phyloP scores from a whole-genome alignment of 192 early-diverging fungal species.

The Phycomyces blakesleeanus region DNA sequence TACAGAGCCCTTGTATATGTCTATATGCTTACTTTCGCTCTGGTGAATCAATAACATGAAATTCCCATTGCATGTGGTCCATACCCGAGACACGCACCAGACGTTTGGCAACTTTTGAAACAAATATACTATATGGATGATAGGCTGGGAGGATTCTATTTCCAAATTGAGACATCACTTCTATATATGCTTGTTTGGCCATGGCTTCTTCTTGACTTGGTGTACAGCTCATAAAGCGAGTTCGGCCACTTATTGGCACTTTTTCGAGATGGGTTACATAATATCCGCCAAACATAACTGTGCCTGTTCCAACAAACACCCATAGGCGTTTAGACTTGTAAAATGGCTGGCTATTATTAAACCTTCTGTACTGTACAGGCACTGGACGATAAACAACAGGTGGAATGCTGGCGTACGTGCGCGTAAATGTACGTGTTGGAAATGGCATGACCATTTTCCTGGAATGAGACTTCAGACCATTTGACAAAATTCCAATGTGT shows the following conservation, averaged over 20 bases:
- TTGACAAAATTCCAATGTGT: too few species aligned
- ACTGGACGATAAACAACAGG: background rate
- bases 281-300: constrained; percentile 47
- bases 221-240: constrained; percentile 66
- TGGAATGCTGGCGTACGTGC: background rate
- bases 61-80: constrained; percentile 78
- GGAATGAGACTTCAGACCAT: background rate
- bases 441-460: background rate
- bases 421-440: background rate
- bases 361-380: constrained; percentile 13
- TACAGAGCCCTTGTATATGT: background rate
- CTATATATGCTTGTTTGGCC: constrained; percentile 66
- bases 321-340: constrained; percentile 23
- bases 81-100: constrained; percentile 72
- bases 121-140: constrained; percentile 61
- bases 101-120: constrained; percentile 63
- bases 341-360: constrained; percentile 16
- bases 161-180: constrained; percentile 64
- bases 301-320: constrained; percentile 30
- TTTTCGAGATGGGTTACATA: constrained; percentile 71
- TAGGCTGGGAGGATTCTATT: constrained; percentile 62
- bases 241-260: constrained; percentile 66
- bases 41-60: constrained; percentile 81
- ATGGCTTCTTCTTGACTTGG: constrained; percentile 56
- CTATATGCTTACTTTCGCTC: constrained; percentile 67